Evolutionary conservation across 257 asterid species (phyloP).

Genomic region (Osmanthus fragrans): DNA sequence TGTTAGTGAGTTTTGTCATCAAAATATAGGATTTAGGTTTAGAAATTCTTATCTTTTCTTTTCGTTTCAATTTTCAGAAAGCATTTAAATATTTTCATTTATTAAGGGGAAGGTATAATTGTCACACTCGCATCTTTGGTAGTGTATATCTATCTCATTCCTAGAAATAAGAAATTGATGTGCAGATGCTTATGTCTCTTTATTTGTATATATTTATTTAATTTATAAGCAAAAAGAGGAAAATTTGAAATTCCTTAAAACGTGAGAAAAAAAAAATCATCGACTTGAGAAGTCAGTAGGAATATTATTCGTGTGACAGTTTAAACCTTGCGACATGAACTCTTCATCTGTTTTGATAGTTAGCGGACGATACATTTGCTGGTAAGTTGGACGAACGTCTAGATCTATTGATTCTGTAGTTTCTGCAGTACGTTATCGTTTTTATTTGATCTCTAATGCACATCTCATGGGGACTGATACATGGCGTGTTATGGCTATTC

Average conservation of each 20-base stretch:
- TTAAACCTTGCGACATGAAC: neutral
- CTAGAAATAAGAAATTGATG: neutral
- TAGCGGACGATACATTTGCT: neutral
- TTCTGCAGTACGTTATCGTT: no score
- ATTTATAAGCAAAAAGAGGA: neutral
- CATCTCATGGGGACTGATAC: no score
- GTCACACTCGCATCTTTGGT: neutral
- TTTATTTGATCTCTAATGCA: no score
- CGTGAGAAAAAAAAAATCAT: neutral
- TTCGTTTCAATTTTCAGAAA: neutral
- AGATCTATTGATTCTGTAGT: neutral
- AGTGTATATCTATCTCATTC: neutral
- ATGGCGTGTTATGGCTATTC: neutral
- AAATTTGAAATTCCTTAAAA: neutral
- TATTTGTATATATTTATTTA: no score
- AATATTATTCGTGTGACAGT: neutral
- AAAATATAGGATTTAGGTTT: slow-evolving; percentile 33
- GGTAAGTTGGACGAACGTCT: neutral
- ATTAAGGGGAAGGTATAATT: neutral
- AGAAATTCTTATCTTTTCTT: slow-evolving; percentile 20
- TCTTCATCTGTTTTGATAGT: neutral
- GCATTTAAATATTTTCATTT: neutral
- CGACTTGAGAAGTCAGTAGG: neutral
- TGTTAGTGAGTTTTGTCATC: slow-evolving; percentile 34
- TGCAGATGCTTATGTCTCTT: no score